A percentile compares a stretch with the other conserved stretches of the same genome.
These are phyloP conservation scores for Rhizomucor pusillus DNA, from an alignment of 371 early-diverging fungal genomes.

Conservation along the genomic window DNA sequence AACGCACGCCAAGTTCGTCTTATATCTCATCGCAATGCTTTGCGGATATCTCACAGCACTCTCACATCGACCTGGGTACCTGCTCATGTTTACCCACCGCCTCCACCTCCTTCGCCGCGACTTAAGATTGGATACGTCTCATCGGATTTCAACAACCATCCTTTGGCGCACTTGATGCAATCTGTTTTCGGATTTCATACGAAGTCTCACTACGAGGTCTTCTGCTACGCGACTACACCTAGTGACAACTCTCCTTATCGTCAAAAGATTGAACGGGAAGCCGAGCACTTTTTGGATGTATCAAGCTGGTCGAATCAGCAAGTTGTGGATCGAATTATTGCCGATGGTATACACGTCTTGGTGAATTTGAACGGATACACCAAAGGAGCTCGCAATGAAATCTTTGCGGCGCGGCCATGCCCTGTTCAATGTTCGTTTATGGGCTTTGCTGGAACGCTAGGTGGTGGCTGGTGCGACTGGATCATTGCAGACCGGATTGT, in stretches of 20 bases:
- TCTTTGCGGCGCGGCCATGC: conserved; percentile 89
- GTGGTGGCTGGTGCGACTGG: conserved; percentile 91
- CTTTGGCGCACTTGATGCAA: conserved; percentile 90
- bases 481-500: conserved; percentile 88
- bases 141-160: conserved; percentile 92
- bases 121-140: conserved; percentile 85
- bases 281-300: conserved; percentile 80
- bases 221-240: conserved; percentile 83
- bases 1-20: conserved; percentile 80
- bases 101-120: conserved; percentile 64
- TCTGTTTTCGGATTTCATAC: conserved; percentile 93
- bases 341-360: conserved; percentile 84
- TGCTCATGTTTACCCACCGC: conserved; percentile 72
- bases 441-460: conserved; percentile 93
- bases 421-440: conserved; percentile 89
- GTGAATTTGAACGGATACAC: conserved; percentile 94
- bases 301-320: conserved; percentile 71
- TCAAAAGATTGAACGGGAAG: conserved; percentile 75
- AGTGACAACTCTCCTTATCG: conserved; percentile 81
- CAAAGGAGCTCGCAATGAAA: conserved; percentile 90
- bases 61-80: conserved; percentile 70
- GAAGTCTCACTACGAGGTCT: conserved; percentile 61
- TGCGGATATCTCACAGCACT: conserved; percentile 72
- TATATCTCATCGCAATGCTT: conserved; percentile 83
- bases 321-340: conserved; percentile 72